phyloP scores from a whole-genome alignment of 306 rosid genomes.

The Glycine soja region DNA sequence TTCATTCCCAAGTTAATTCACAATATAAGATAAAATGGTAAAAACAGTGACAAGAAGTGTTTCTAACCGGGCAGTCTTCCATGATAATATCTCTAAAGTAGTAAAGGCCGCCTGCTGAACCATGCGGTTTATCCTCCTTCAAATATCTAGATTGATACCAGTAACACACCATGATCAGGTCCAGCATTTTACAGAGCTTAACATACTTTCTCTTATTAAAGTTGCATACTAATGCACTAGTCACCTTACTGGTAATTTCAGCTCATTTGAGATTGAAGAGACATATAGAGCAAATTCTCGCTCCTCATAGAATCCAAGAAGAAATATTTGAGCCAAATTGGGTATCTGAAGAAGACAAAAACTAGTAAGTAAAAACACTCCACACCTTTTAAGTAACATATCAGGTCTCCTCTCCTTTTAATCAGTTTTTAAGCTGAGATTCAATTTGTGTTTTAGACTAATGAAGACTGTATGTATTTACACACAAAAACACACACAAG shows the following conservation, averaged over 20 bases:
- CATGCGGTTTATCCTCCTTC: conserved; percentile 98
- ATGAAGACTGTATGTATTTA: neutral
- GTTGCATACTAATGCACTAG: conserved; percentile 18
- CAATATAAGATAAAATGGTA: neutral
- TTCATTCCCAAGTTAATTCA: conserved; percentile 22
- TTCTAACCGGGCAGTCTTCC: conserved; percentile 91
- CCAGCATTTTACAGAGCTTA: conserved; percentile 22
- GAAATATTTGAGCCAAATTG: conserved; percentile 83
- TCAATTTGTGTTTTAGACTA: conserved; percentile 30
- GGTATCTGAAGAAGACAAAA: conserved; percentile 68
- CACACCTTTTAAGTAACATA: conserved; percentile 16
- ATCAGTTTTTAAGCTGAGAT: conserved; percentile 2
- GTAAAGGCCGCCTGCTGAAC: conserved; percentile 91
- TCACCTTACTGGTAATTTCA: conserved; percentile 94
- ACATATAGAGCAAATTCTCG: conserved; percentile 92
- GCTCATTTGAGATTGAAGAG: conserved; percentile 92
- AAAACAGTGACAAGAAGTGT: conserved; percentile 7
- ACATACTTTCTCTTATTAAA: neutral
- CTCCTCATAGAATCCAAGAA: conserved; percentile 92
- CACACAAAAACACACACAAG: conserved; percentile 35
- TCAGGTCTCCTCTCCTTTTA: conserved; percentile 53
- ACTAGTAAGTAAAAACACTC: conserved; percentile 16
- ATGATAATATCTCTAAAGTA: conserved; percentile 83
- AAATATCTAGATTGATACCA: conserved; percentile 69
- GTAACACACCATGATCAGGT: conserved; percentile 35